Evolutionary conservation across 768 basidiomycete species (phyloP), one percentile per base, ranked within the genome.

Genomic region (Pholiota molesta): DNA sequence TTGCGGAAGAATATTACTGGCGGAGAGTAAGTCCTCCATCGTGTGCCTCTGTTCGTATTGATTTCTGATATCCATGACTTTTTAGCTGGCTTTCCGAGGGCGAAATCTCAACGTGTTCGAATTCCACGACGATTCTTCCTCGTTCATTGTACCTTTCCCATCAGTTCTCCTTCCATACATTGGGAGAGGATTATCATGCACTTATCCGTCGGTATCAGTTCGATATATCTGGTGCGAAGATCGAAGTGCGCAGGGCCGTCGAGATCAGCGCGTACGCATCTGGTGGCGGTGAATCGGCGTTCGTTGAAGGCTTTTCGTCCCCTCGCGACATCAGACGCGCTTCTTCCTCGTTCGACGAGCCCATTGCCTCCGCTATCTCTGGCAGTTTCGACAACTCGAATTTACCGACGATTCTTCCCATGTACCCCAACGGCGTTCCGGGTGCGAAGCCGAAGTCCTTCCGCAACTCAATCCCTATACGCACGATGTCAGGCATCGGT

Each of bases 101-200:
- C 0, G 95, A 97, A 71, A 82, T 97, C 4, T 90, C 90, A 53
- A 94, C 92, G 0, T 86, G 73, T 69, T 86, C 90, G 1, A 78
- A 75, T 4, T 85, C 87, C 1, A 77, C 81, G 0, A 78, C 74
- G 1, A 78, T 92, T 37, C 81, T 92, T 0, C 91, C 94, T 6
- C 83, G 87, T 0, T 81, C 91, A 0, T 81, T 97, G 31, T 97
- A 97, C 73, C 86, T 93, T 17, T 86, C 88, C 0, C 91, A 94
- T 65, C 93, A 96, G 62, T 93, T 97, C 71, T 80, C 87, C 11
- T 97, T 97, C 78, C 82, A 85, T 66, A 82, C 86, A 1, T 81
- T 94, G 0, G 86, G 86, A 13, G 86, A 89, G 64, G 88, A 94
- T 66, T 92, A 94, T 69, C 88, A 93, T 59, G 89, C 91, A 0